Evolutionary conservation across 192 early-diverging fungal species (phyloP).

Genomic region (Borealophlyctis nickersoniae): DNA sequence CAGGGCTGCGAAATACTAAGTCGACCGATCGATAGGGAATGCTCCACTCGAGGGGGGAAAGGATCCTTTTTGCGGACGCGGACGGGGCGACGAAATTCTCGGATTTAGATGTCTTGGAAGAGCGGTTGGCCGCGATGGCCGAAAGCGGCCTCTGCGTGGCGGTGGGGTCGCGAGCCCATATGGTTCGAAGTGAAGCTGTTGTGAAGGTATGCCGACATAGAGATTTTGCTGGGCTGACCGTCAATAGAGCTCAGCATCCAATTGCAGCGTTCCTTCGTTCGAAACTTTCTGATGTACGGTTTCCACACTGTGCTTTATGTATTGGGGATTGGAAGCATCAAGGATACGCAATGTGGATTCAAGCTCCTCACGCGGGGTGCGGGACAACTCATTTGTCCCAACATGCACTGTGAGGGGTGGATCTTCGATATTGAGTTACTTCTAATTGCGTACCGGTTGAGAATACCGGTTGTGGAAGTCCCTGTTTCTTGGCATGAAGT

Average conservation of each 20-base stretch:
- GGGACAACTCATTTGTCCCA: conserved; percentile 72
- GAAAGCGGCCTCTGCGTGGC: conserved; percentile 62
- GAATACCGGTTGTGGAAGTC: conserved; percentile 82
- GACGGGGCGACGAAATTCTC: conserved; percentile 93
- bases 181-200: conserved; percentile 78
- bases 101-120: conserved; percentile 68
- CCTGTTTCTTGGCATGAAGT: conserved; percentile 96
- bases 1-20: neutral
- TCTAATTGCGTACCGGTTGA: conserved; percentile 68
- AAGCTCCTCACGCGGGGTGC: conserved; percentile 84
- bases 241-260: neutral
- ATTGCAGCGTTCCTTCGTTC: conserved; percentile 78
- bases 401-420: conserved; percentile 95
- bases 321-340: conserved; percentile 81
- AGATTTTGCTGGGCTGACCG: neutral
- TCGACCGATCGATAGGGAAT: conserved; percentile 65
- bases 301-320: conserved; percentile 90
- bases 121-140: conserved; percentile 34
- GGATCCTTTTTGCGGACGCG: conserved; percentile 88
- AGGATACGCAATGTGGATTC: conserved; percentile 98
- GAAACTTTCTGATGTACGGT: conserved; percentile 90
- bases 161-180: conserved; percentile 89
- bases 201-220: conserved; percentile 64
- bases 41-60: conserved; percentile 68
- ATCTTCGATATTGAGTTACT: conserved; percentile 98